Evolutionary conservation across 169 alveolate genomes (phyloP).

Genomic region (Cryptosporidium andersoni): DNA sequence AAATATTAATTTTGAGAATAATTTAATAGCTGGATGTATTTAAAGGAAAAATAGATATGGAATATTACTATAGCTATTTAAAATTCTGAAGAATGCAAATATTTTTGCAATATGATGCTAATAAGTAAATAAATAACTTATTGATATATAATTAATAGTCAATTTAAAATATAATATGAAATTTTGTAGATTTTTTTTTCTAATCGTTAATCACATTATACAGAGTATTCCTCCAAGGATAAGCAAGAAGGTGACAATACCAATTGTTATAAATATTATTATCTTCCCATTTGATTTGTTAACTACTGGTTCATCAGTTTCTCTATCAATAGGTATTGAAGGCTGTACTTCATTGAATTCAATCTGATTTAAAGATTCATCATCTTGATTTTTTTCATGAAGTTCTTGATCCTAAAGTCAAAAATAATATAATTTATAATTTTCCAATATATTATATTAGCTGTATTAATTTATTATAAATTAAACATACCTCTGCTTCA

Average conservation of each 20-base stretch:
- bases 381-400: slow-evolving; percentile 6
- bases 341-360: slow-evolving; percentile 44
- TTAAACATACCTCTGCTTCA: slow-evolving; percentile 31
- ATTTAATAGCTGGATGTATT: no score
- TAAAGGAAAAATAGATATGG: no score
- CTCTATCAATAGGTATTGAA: not conserved
- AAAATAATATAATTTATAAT: not conserved
- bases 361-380: not conserved
- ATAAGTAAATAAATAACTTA: no score
- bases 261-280: slow-evolving; percentile 26
- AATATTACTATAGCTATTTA: no score
- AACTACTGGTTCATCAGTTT: not conserved
- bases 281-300: not conserved
- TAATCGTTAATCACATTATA: not conserved
- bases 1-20: no score
- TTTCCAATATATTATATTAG: not conserved
- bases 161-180: no score
- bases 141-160: no score
- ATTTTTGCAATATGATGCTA: no score
- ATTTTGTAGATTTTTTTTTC: no score
- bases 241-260: not conserved
- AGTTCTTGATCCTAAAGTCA: not conserved
- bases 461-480: not conserved
- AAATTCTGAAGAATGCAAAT: no score
- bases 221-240: slow-evolving; percentile 17